Evolutionary conservation across 352 stramenopile species (phyloP), one percentile per base, ranked within the genome.

Genomic region (Phytopythium mirpurense): DNA sequence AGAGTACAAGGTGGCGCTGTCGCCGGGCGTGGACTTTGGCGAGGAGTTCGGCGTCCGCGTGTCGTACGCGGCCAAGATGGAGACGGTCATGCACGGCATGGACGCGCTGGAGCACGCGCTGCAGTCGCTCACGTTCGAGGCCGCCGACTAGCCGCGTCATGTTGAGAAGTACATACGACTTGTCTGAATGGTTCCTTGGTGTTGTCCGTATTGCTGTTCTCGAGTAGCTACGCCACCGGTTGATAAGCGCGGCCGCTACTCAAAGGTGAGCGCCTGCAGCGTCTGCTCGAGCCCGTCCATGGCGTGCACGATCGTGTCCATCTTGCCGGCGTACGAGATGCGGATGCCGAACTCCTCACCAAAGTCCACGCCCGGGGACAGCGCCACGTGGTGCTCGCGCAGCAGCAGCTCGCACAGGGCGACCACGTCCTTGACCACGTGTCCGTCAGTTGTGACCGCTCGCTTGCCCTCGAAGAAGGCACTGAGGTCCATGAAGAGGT

Each of bases 311-410:
- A 93, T 70, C 56, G 73, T 83, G 61, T 98, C 90, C 72, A 96
- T 86, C 48, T 89, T 97, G 32, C 91, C 96, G n/a, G 96, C 96
- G 74, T 98, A 99, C 68, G 92, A 98, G 57, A 99, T 93, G 19
- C 96, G 91, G 9, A 98, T 67, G 29, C 90, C 93, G 40, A 93
- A 92, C 24, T 88, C 78, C 23, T 94, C 88, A 31, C 96, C 95
- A 68, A 99, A 99, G 35, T 86, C 92, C 21, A 91, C 96, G 35
- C 96, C 96, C 0, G 96, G 96, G 31, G 98, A 95, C 37, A 99
- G 70, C 23, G 96, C 96, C 37, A 98, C 78, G 56, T 95, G 84
- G 67, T 96, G 93, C 24, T 85, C 65, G 56, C 94, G 79, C 32
- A 99, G 76, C 59, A 99, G 64, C 69, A 98, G 95, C 57, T 96